Conservation (phyloP, 352 stramenopile genomes). For the Hyphochytrium catenoides region DNA sequence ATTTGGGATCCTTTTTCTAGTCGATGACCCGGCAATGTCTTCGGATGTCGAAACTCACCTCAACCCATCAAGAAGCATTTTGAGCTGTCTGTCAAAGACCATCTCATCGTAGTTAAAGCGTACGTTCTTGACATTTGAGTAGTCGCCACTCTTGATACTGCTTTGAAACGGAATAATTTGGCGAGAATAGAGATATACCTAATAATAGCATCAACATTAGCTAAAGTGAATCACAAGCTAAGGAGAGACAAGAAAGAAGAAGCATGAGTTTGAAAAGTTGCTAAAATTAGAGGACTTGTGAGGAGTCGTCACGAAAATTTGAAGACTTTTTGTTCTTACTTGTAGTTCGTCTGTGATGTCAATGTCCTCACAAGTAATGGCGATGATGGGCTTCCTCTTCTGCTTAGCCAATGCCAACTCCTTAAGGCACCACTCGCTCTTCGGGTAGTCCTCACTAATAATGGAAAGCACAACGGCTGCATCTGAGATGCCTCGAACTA, state of each 20-base stretch:
- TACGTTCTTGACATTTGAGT: conserved; percentile 19
- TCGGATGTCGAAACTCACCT: too few relatives aligned
- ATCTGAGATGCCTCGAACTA: conserved; percentile 42
- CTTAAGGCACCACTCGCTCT: conserved; percentile 58
- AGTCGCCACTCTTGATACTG: conserved; percentile 24
- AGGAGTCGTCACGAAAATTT: too few relatives aligned
- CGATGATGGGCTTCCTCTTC: conserved; percentile 39
- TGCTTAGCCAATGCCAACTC: conserved; percentile 49
- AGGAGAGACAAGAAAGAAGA: too few relatives aligned
- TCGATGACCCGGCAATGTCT: too few relatives aligned
- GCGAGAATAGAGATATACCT: conserved; percentile 54
- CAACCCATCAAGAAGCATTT: conserved; percentile 40
- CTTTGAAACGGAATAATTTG: conserved; percentile 49
- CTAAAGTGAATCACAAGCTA: too few relatives aligned
- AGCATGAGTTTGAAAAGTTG: too few relatives aligned
- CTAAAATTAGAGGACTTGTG: too few relatives aligned
- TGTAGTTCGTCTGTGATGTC: conserved; percentile 39
- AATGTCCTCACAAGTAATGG: conserved; percentile 33
- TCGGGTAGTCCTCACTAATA: conserved; percentile 41
- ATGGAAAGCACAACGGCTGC: conserved; percentile 41
- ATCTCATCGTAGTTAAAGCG: conserved; percentile 45
- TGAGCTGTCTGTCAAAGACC: conserved; percentile 42
- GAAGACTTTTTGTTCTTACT: too few relatives aligned
- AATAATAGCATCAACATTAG: too few relatives aligned
- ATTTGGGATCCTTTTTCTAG: too few relatives aligned